phyloP scores from a whole-genome alignment of 192 early-diverging fungal genomes.

The Backusella tuberculispora region DNA sequence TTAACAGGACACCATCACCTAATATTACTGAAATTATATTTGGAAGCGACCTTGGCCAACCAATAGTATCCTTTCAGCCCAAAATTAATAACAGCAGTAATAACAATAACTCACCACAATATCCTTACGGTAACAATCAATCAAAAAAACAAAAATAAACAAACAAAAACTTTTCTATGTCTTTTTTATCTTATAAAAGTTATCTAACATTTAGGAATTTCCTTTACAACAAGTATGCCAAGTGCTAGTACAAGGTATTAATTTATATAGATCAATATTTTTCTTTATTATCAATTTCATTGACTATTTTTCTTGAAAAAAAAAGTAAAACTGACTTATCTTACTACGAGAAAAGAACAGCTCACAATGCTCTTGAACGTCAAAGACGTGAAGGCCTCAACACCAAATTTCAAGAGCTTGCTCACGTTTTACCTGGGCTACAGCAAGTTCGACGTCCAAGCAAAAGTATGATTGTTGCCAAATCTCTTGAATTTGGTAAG shows the following conservation, averaged over 20 bases:
- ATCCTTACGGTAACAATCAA: not conserved
- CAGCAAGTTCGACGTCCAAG: slow-evolving; percentile 73
- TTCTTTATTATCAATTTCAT: not conserved
- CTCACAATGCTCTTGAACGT: slow-evolving; percentile 82
- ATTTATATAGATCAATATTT: not conserved
- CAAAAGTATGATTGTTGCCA: slow-evolving; percentile 80
- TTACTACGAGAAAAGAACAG: slow-evolving; percentile 64
- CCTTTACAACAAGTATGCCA: not conserved
- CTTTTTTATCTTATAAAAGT: no score
- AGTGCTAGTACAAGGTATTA: not conserved
- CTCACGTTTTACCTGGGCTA: slow-evolving; percentile 75
- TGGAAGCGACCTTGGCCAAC: not conserved
- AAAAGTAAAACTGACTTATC: slow-evolving; percentile 15
- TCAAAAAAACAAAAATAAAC: not conserved
- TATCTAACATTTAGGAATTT: not conserved
- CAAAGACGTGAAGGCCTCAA: slow-evolving; percentile 82
- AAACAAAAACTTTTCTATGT: not conserved
- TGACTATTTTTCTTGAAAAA: not conserved
- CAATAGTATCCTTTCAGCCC: not conserved
- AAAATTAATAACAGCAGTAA: not conserved
- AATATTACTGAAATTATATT: slow-evolving; percentile 3
- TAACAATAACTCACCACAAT: not conserved
- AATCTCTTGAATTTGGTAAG: slow-evolving; percentile 76
- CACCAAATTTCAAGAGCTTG: slow-evolving; percentile 80
- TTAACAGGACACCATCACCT: not conserved